Percentiles rank a stretch among this genome's conserved stretches.
Conservation (phyloP, 331 rosid genomes). For the Spiraea crenata region DNA sequence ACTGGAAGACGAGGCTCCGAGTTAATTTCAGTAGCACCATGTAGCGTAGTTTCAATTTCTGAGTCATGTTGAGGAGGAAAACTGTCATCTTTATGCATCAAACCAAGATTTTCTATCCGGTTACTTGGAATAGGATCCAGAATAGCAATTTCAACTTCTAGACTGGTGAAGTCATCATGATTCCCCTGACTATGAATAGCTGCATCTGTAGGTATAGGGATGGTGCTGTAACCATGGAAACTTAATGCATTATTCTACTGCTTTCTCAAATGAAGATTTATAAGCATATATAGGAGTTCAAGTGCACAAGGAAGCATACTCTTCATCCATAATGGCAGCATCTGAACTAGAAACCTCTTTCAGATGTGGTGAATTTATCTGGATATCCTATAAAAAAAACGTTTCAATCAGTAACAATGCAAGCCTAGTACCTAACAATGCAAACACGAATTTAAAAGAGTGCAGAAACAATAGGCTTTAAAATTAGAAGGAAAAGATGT, state of each 20-base stretch:
- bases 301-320: slow-evolving; percentile 36
- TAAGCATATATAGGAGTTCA: not conserved
- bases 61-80: no score
- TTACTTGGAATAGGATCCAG: no score
- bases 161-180: slow-evolving; percentile 12
- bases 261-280: slow-evolving; percentile 9
- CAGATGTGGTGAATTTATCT: slow-evolving; percentile 26
- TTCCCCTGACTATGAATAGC: slow-evolving; percentile 5
- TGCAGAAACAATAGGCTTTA: not conserved
- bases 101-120: no score
- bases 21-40: no score
- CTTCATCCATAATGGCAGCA: slow-evolving; percentile 34
- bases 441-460: not conserved
- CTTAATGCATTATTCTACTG: slow-evolving; percentile 8
- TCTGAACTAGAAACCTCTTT: slow-evolving; percentile 33
- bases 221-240: slow-evolving; percentile 34
- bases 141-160: no score
- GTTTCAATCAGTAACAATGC: slow-evolving; percentile 10
- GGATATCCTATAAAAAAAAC: slow-evolving; percentile 46
- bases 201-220: slow-evolving; percentile 27
- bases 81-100: no score
- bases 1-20: no score
- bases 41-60: no score
- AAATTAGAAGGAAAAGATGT: not conserved
- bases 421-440: slow-evolving; percentile 22